Evolutionary conservation across 257 asterid species (phyloP).

Genomic region (Solanum raphanifolium): DNA sequence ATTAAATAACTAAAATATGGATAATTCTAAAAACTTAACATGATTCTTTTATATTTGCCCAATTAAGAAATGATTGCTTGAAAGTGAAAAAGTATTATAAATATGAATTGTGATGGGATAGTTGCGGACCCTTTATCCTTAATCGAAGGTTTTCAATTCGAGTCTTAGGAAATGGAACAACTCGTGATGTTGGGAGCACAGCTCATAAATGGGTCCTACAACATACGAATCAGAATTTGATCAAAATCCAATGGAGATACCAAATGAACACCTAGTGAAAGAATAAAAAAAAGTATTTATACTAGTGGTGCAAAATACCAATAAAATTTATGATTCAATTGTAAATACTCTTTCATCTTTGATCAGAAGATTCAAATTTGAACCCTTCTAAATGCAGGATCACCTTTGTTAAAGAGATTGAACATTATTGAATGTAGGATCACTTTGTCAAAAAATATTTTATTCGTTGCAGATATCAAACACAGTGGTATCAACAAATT

Average conservation of each 20-base stretch:
- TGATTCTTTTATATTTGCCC: background rate
- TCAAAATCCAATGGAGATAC: too few relatives aligned
- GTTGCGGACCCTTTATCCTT: background rate
- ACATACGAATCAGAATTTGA: background rate
- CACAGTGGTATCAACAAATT: background rate
- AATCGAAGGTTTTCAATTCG: background rate
- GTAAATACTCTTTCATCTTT: background rate
- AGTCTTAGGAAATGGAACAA: too few relatives aligned
- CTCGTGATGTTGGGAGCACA: background rate
- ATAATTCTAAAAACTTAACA: background rate
- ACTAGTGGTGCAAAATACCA: background rate
- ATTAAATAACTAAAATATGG: background rate
- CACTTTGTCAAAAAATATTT: background rate
- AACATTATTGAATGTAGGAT: background rate
- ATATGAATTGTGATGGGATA: background rate
- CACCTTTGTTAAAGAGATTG: background rate
- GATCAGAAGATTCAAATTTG: rapidly evolving
- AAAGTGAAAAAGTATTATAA: background rate
- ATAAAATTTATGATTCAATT: background rate
- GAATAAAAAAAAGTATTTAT: too few relatives aligned
- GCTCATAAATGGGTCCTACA: rapidly evolving
- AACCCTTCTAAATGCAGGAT: background rate
- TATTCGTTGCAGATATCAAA: background rate
- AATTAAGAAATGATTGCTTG: background rate
- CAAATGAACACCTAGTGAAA: too few relatives aligned